phyloP scores from a whole-genome alignment of 768 basidiomycete genomes.

The Asterophora parasitica region DNA sequence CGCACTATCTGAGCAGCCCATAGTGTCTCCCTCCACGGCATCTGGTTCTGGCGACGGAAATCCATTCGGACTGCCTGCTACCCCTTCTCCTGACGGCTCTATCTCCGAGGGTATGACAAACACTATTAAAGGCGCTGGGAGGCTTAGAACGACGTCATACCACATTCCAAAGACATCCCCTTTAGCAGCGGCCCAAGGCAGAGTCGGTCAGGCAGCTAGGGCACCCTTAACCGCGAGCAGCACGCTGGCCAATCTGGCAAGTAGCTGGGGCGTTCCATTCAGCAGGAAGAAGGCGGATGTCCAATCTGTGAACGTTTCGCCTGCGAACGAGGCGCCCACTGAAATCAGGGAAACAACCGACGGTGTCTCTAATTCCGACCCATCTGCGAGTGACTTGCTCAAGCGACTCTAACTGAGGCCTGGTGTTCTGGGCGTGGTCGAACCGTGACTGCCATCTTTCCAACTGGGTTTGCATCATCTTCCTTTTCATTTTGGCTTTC shows the following conservation, averaged over 20 bases:
- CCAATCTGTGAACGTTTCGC: constrained; percentile 3
- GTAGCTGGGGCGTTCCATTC: constrained; percentile 63
- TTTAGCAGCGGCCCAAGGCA: constrained; percentile 29
- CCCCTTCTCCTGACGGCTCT: constrained; percentile 60
- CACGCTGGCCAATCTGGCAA: constrained; percentile 54
- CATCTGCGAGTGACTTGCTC: constrained; percentile 13
- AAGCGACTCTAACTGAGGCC: constrained; percentile 17
- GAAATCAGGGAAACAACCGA: constrained; percentile 4
- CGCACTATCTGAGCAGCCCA: constrained; percentile 53
- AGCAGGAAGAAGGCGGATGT: constrained; percentile 43
- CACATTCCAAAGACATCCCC: constrained; percentile 50
- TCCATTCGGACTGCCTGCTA: constrained; percentile 35
- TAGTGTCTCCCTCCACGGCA: constrained; percentile 39
- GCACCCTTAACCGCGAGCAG: constrained; percentile 40
- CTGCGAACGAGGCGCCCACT: background rate
- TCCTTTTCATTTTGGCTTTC: background rate
- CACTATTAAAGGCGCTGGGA: constrained; percentile 25
- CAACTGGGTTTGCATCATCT: background rate
- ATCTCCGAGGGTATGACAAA: constrained; percentile 57
- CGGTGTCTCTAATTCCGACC: constrained; percentile 6
- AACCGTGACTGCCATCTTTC: background rate
- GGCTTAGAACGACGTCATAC: constrained; percentile 59
- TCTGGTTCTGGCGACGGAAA: constrained; percentile 37
- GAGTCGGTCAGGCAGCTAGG: constrained; percentile 22
- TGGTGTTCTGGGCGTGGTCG: background rate